phyloP scores from a whole-genome alignment of 2,329 filamentous ascomycete species.

The Pseudocercospora ulei region DNA sequence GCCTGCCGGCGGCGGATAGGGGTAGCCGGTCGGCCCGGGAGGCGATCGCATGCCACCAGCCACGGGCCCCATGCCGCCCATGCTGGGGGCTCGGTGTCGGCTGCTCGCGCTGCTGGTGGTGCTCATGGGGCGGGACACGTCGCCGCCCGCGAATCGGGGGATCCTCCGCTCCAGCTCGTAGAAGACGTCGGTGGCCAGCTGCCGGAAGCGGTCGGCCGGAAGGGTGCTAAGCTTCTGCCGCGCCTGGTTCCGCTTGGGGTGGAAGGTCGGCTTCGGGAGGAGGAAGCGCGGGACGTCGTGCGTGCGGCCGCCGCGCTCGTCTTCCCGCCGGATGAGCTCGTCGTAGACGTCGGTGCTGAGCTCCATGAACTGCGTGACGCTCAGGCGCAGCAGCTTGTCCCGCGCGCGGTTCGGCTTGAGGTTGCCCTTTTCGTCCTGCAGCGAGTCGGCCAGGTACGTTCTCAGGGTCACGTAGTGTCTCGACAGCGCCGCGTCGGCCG shows the following conservation, averaged over 20 bases:
- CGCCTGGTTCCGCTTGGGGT: constrained; percentile 96
- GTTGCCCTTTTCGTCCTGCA: constrained; percentile 64
- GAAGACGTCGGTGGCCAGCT: constrained; percentile 90
- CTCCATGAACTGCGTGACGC: constrained; percentile 89
- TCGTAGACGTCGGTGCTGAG: constrained; percentile 96
- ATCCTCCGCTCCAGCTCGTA: constrained; percentile 87
- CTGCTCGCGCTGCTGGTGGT: constrained; percentile 45
- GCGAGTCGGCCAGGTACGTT: constrained; percentile 59
- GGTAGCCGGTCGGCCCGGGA: constrained; percentile 14
- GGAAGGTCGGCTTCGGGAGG: constrained; percentile 76
- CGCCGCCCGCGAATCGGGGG: constrained; percentile 63
- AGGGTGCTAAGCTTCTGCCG: constrained; percentile 87
- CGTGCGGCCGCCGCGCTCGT: constrained; percentile 44
- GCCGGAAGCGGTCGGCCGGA: constrained; percentile 74
- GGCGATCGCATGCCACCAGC: constrained; percentile 31
- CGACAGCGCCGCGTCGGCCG: constrained; percentile 56
- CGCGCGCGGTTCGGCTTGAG: constrained; percentile 76
- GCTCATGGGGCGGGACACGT: constrained; percentile 60
- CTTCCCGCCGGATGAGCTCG: constrained; percentile 79
- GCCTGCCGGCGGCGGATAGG: constrained; percentile 21
- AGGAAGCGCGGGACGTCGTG: constrained; percentile 59
- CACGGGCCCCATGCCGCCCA: constrained; percentile 34
- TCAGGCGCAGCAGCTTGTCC: constrained; percentile 85
- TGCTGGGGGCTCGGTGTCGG: constrained; percentile 26
- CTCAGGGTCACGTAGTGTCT: constrained; percentile 77